A percentile compares a stretch with the other conserved stretches of the same genome.
phyloP scores from a whole-genome alignment of 2,329 filamentous ascomycete species.

The Arachnopeziza araneosa region DNA sequence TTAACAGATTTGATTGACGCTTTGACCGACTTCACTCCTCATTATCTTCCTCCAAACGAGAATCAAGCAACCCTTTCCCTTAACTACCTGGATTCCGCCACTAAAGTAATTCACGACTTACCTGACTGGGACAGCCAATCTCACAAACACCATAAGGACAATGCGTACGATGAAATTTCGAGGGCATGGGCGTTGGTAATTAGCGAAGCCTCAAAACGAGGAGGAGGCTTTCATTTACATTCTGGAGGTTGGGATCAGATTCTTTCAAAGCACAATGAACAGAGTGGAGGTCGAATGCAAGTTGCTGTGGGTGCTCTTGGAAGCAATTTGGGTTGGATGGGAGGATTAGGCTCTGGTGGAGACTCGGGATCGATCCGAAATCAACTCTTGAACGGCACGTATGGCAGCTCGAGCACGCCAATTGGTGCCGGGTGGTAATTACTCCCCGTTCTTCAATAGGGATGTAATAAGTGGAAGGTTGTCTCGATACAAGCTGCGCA shows the following conservation, averaged over 20 bases:
- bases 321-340: slow-evolving; percentile 74
- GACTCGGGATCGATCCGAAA: slow-evolving; percentile 55
- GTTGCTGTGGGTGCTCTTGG: slow-evolving; percentile 74
- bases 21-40: slow-evolving; percentile 87
- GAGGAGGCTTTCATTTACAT: slow-evolving; percentile 83
- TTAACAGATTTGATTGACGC: slow-evolving; percentile 80
- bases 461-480: slow-evolving; percentile 13
- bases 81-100: slow-evolving; percentile 83
- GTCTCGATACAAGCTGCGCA: slow-evolving; percentile 17
- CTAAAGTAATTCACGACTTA: slow-evolving; percentile 80
- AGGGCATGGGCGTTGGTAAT: slow-evolving; percentile 91
- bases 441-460: background rate
- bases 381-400: slow-evolving; percentile 56
- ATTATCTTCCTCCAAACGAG: slow-evolving; percentile 91
- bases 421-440: slow-evolving; percentile 58
- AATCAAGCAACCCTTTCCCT: slow-evolving; percentile 76
- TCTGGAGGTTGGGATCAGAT: slow-evolving; percentile 90
- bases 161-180: slow-evolving; percentile 92
- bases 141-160: slow-evolving; percentile 89
- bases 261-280: slow-evolving; percentile 79
- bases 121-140: slow-evolving; percentile 87
- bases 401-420: slow-evolving; percentile 38
- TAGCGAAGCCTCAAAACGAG: slow-evolving; percentile 82
- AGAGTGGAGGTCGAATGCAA: slow-evolving; percentile 75
- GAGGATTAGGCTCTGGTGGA: slow-evolving; percentile 28